phyloP scores from a whole-genome alignment of 2,329 filamentous ascomycete species.

The Xylaria sp. region DNA sequence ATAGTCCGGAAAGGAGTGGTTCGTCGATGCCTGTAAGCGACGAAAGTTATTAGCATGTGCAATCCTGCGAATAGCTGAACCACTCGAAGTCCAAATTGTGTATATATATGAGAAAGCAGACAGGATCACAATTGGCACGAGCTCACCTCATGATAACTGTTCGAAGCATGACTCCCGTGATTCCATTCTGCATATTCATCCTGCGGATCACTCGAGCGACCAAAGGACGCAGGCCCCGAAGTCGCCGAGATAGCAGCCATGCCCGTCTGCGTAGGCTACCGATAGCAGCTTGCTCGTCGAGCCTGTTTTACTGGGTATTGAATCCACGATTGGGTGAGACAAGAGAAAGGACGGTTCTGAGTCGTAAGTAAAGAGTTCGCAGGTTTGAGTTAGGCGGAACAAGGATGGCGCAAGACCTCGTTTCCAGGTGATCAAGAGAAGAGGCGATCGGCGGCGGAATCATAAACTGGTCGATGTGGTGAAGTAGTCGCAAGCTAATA shows the following conservation, averaged over 20 bases:
- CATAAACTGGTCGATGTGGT: neutral
- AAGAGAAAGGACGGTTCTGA: neutral
- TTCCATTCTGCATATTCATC: constrained; percentile 60
- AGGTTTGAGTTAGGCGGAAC: neutral
- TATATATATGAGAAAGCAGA: neutral
- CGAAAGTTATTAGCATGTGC: constrained; percentile 19
- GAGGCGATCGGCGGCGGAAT: constrained; percentile 22
- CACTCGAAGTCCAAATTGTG: neutral
- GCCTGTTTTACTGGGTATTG: constrained; percentile 27
- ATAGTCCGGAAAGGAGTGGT: constrained; percentile 44
- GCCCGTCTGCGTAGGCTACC: constrained; percentile 42
- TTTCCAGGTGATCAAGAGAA: constrained; percentile 17
- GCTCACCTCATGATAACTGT: constrained; percentile 47
- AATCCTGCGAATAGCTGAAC: neutral
- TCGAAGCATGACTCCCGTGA: constrained; percentile 51
- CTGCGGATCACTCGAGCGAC: constrained; percentile 62
- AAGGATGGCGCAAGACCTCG: constrained; percentile 1
- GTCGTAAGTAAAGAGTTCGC: constrained; percentile 9
- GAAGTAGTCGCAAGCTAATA: constrained; percentile 15
- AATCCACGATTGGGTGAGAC: constrained; percentile 32
- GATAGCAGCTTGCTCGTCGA: constrained; percentile 38
- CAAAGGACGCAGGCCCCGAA: constrained; percentile 60
- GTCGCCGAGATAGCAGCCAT: constrained; percentile 67
- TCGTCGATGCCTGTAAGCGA: constrained; percentile 41
- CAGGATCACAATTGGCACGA: constrained; percentile 7